Evolutionary conservation across 495 filamentous ascomycete species (phyloP).

Genomic region (Penicillium pancosmium): DNA sequence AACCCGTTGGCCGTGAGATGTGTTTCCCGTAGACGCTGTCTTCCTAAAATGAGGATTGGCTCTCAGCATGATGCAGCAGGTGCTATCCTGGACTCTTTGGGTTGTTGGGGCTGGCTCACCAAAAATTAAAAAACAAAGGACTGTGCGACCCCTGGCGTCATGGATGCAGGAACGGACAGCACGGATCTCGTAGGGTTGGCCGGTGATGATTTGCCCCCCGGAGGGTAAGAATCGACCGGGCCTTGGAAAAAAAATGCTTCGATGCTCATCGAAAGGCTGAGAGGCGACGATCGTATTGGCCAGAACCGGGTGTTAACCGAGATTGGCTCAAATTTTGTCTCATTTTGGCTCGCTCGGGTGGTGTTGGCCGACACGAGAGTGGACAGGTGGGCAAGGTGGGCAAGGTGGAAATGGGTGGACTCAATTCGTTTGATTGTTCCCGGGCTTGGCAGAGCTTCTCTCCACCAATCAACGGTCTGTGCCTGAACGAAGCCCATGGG

Average conservation of each 20-base stretch:
- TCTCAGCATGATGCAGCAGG: slow-evolving; percentile 3
- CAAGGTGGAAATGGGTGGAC: not conserved
- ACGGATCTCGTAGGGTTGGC: slow-evolving; percentile 18
- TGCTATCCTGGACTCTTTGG: not conserved
- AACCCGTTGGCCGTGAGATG: not conserved
- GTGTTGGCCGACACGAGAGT: slow-evolving; percentile 7
- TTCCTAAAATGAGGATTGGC: slow-evolving; percentile 7
- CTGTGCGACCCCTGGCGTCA: slow-evolving; percentile 25
- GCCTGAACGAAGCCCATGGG: slow-evolving; percentile 24
- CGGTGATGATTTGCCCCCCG: slow-evolving; percentile 15
- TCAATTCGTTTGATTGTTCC: not conserved
- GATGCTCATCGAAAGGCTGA: not conserved
- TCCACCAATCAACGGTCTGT: slow-evolving; percentile 17
- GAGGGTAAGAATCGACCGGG: not conserved
- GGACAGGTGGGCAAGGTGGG: not conserved
- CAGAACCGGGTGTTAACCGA: slow-evolving; percentile 16
- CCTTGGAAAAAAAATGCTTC: slow-evolving; percentile 1
- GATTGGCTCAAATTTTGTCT: slow-evolving; percentile 13
- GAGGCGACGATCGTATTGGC: slow-evolving; percentile 17
- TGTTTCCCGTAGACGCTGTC: not conserved
- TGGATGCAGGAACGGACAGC: slow-evolving; percentile 25
- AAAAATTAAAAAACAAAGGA: not conserved
- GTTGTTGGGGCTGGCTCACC: not conserved
- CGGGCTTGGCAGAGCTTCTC: slow-evolving; percentile 4
- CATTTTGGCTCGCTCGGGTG: slow-evolving; percentile 16